Conservation (phyloP, 345 rosid genomes). For the Gossypium arboreum region DNA sequence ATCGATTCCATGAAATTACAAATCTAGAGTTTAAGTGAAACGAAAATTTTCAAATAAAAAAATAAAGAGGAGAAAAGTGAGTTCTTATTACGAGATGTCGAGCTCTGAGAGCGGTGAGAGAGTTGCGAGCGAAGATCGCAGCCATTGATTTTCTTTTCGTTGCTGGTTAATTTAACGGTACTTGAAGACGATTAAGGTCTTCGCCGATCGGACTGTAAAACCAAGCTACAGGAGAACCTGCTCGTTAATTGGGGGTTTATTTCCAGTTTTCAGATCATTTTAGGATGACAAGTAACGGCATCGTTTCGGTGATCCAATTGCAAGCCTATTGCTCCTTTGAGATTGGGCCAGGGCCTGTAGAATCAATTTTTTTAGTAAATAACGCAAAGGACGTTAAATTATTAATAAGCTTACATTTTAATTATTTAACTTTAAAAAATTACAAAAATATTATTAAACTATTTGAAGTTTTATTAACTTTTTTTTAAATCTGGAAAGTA, state of each 20-base stretch:
- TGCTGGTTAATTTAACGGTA: neutral
- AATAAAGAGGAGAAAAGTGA: neutral
- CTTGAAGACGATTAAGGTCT: slow-evolving; percentile 1
- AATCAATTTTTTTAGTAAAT: too few relatives aligned
- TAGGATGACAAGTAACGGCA: neutral
- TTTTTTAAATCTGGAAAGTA: too few relatives aligned
- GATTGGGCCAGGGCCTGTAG: neutral
- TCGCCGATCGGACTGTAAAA: slow-evolving; percentile 5
- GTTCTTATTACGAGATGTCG: slow-evolving; percentile 19
- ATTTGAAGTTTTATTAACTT: too few relatives aligned
- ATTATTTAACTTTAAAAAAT: too few relatives aligned
- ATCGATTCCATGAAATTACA: neutral
- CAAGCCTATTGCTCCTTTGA: neutral
- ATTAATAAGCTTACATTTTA: too few relatives aligned
- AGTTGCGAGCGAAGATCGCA: slow-evolving; percentile 80
- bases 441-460: fast-evolving
- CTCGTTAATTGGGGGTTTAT: neutral
- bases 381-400: too few relatives aligned
- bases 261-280: neutral
- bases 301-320: neutral
- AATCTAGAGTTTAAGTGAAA: neutral
- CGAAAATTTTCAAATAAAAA: neutral
- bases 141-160: slow-evolving; percentile 38
- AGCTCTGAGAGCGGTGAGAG: slow-evolving; percentile 52
- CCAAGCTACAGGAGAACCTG: neutral